Evolutionary conservation across 1,139 yeast species (phyloP).

Genomic region (Candida frijolesensis): DNA sequence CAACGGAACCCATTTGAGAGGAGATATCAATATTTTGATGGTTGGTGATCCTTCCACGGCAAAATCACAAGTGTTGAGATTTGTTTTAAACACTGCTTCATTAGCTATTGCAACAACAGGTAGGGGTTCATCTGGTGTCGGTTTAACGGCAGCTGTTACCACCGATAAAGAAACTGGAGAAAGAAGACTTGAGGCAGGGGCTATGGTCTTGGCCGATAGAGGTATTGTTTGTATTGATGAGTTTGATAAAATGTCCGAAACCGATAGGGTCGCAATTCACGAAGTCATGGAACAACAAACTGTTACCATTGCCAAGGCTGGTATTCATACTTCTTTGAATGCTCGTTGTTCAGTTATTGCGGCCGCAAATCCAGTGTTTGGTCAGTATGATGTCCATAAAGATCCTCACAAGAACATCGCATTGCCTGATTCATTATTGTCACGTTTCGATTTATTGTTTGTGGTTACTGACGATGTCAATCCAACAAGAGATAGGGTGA

Average conservation of each 20-base stretch:
- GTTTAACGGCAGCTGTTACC: slow-evolving; percentile 98
- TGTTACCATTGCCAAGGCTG: slow-evolving; percentile 97
- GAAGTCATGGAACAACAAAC: slow-evolving; percentile 99
- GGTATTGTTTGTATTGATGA: slow-evolving; percentile 98
- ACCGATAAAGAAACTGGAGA: slow-evolving; percentile 97
- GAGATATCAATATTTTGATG: slow-evolving; percentile 94
- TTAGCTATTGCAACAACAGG: slow-evolving; percentile 98
- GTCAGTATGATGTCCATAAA: slow-evolving; percentile 94
- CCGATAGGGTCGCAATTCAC: slow-evolving; percentile 96
- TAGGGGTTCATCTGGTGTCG: slow-evolving; percentile 98
- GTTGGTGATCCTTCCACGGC: slow-evolving; percentile 99
- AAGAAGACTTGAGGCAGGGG: slow-evolving; percentile 96
- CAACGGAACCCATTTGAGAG: slow-evolving; percentile 96
- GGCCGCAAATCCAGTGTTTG: slow-evolving; percentile 97
- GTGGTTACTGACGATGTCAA: slow-evolving; percentile 96
- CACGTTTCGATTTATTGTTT: slow-evolving; percentile 94
- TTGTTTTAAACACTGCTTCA: slow-evolving; percentile 91
- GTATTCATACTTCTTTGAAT: slow-evolving; percentile 93
- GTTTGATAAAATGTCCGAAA: slow-evolving; percentile 96
- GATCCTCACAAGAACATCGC: slow-evolving; percentile 98
- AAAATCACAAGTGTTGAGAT: slow-evolving; percentile 90
- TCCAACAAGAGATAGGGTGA: slow-evolving; percentile 79
- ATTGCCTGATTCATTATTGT: slow-evolving; percentile 90
- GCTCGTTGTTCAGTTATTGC: slow-evolving; percentile 98
- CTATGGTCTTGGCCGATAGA: slow-evolving; percentile 97